Conservation (phyloP, 2,329 filamentous ascomycete species). For the Anisogramma anomala region DNA sequence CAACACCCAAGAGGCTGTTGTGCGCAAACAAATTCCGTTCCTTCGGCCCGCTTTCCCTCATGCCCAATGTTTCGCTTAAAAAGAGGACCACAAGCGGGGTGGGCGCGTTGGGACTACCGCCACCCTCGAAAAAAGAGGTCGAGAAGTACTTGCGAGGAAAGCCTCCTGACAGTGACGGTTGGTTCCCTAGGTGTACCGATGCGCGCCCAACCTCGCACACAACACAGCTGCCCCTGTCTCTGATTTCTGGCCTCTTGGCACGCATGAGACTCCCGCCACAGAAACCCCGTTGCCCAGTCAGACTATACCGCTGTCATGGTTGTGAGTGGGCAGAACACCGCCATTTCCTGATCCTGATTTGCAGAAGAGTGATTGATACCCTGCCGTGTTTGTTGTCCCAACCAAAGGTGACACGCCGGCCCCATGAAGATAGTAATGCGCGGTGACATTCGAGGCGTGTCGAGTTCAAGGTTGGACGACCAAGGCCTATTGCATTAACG, state of each 20-base stretch:
- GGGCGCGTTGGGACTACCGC: conserved; percentile 1
- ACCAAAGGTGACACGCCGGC: conserved; percentile 18
- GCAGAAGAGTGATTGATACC: conserved; percentile 14
- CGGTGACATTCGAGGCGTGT: conserved; percentile 12
- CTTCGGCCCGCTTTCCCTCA: conserved; percentile 2
- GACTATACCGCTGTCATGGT: conserved; percentile 15
- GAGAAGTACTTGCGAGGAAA: conserved; percentile 11
- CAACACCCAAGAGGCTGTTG: conserved; percentile 10
- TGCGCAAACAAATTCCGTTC: conserved; percentile 8
- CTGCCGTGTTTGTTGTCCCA: conserved; percentile 15
- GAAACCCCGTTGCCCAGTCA: conserved; percentile 9
- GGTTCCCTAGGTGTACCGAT: conserved; percentile 11
- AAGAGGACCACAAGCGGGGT: background rate
- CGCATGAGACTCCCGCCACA: conserved; percentile 10
- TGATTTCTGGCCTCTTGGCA: conserved; percentile 11
- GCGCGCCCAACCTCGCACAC: conserved; percentile 11
- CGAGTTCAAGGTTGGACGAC: conserved; percentile 11
- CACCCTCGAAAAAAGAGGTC: conserved; percentile 2
- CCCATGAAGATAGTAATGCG: conserved; percentile 16
- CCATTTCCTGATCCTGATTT: conserved; percentile 15
- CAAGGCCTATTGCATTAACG: conserved; percentile 16
- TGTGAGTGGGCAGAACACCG: conserved; percentile 14
- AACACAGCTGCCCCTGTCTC: conserved; percentile 14
- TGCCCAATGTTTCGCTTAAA: conserved; percentile 1
- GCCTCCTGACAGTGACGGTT: conserved; percentile 8